Base-by-base conservation (phyloP, 495 filamentous ascomycete species). In the Aspergillus biplanus region DNA sequence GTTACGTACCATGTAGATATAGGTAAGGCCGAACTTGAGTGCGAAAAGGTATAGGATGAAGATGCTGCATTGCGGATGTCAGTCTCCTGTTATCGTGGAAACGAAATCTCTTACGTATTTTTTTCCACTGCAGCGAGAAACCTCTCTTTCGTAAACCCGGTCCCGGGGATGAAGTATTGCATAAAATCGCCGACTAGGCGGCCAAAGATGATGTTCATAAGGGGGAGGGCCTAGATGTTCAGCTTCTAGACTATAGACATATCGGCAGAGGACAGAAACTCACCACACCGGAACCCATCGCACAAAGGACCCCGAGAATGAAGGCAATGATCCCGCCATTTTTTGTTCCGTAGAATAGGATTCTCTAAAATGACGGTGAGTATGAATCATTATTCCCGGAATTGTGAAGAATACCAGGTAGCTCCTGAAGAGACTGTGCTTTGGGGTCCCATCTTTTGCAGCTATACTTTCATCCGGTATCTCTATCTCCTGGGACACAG, bases 281-380 rank as follows among this genome's bases (percentile, higher is more conserved):
- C 66, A 67, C 67, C 47, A 89, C 87, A 37, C 90, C 91, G 12
- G 83, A 89, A 16, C 79, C 84, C 67, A 93, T 88, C 56, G 90
- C 80, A 59, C 81, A 83, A 37, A 92, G 60, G n/a, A 52, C 80
- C 69, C 53, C 61, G 11, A 57, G 42, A 31, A 57, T 44, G 33
- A 63, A 52, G 11, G 42, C 32, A 7, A 63, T 13, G 12, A 44
- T 21, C 16, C 61, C 61, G 50, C 42, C 13, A 33, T 63, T 42
- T 4, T 39, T 31, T 6, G 53, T 39, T 8, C 61, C 61, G 48
- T 63, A 63, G 2, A 54, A 34, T 32, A 63, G 53, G 46, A 63
- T 63, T 42, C 61, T 49, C 61, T 63, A 42, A 27, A 27, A 27
- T 27, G 2, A 27, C 2, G 2, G 21, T 27, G 21, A 27, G 21